These are phyloP conservation scores for Chiua virens DNA, from an alignment of 768 basidiomycete genomes.

Conservation along the genomic window DNA sequence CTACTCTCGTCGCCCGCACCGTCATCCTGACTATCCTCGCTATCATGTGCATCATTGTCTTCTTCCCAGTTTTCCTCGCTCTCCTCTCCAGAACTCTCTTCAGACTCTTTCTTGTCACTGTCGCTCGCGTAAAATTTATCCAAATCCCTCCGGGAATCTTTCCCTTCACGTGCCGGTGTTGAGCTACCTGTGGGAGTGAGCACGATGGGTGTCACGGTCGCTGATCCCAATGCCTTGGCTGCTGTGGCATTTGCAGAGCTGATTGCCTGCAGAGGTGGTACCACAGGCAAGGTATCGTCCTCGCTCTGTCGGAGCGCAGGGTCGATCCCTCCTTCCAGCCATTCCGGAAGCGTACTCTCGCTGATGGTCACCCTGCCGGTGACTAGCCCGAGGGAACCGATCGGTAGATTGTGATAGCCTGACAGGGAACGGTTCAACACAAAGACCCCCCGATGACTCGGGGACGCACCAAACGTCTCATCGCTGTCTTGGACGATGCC, in stretches of 20 bases:
- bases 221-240: conserved; percentile 30
- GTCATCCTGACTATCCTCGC: conserved; percentile 32
- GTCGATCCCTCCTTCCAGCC: conserved; percentile 87
- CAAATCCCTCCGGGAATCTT: conserved; percentile 55
- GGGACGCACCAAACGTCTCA: conserved; percentile 32
- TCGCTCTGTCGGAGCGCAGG: conserved; percentile 67
- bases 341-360: conserved; percentile 64
- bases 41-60: conserved; percentile 24
- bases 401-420: conserved; percentile 41
- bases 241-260: conserved; percentile 35
- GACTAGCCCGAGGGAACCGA: conserved; percentile 70
- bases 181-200: conserved; percentile 55
- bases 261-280: conserved; percentile 39
- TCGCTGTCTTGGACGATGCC: conserved; percentile 42
- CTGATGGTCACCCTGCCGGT: conserved; percentile 50
- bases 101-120: conserved; percentile 34
- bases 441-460: background rate
- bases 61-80: conserved; percentile 34
- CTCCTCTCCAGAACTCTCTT: conserved; percentile 27
- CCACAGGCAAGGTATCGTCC: conserved; percentile 44
- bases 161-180: conserved; percentile 45
- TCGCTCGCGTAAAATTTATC: conserved; percentile 71
- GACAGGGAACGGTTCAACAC: conserved; percentile 4
- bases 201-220: conserved; percentile 46
- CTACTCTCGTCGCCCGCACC: conserved; percentile 18